Conservation (phyloP, 75 land plant genomes). For the Gnetum montanum region DNA sequence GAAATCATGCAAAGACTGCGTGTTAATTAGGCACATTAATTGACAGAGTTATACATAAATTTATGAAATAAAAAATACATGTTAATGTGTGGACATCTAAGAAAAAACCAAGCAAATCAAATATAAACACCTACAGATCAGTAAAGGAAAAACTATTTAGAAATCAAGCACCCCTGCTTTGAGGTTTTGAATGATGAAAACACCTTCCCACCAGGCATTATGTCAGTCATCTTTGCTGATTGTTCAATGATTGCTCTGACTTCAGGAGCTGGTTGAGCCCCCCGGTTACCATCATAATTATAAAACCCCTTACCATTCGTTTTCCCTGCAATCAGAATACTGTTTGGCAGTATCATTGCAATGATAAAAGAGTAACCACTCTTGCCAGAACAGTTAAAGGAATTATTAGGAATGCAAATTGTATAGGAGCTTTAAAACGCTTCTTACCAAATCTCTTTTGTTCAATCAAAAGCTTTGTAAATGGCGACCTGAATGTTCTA, state of each 20-base stretch:
- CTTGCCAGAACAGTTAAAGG: no score
- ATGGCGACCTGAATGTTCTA: constrained; percentile 45
- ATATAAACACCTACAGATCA: neutral
- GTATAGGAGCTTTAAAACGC: no score
- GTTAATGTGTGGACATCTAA: neutral
- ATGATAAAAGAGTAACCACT: no score
- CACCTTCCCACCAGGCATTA: constrained; percentile 53
- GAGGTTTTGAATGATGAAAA: neutral
- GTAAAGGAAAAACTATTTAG: neutral
- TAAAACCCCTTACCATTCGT: constrained; percentile 63
- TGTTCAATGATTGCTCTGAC: constrained; percentile 54
- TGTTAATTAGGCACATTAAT: neutral
- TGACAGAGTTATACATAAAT: neutral
- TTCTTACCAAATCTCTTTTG: constrained; percentile 63
- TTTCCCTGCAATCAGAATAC: constrained; percentile 34
- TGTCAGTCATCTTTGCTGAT: constrained; percentile 46
- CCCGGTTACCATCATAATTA: constrained; percentile 56
- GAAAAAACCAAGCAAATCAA: constrained; percentile 2
- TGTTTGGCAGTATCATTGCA: no score
- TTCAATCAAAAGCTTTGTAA: constrained; percentile 53
- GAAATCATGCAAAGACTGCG: neutral
- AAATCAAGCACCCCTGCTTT: neutral
- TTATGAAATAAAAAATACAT: no score
- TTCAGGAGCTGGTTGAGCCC: constrained; percentile 67
- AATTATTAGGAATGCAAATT: no score